Conservation (phyloP, 495 filamentous ascomycete genomes). For the Baudoinia panamericana region DNA sequence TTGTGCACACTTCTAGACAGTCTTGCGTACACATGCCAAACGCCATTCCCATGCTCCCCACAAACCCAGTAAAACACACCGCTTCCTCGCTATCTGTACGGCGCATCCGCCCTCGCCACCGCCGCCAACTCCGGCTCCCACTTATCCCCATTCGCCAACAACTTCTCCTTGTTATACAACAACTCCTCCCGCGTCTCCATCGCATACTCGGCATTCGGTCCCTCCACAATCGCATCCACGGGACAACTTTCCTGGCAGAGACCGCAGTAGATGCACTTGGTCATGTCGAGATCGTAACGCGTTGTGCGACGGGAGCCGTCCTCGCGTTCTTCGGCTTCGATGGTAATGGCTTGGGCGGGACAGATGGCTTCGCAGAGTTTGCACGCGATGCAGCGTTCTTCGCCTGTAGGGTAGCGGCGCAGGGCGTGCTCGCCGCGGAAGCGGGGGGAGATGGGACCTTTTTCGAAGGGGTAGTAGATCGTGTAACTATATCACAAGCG, state of each 20-base stretch:
- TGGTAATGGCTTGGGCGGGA: constrained; percentile 92
- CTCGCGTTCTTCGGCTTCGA: constrained; percentile 94
- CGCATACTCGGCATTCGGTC: constrained; percentile 93
- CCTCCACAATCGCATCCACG: constrained; percentile 92
- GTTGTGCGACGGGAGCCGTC: constrained; percentile 91
- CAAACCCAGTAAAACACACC: too few species aligned
- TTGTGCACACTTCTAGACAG: too few species aligned
- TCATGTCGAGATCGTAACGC: constrained; percentile 99
- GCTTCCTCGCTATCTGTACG: constrained; percentile 31
- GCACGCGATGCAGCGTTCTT: constrained; percentile 98
- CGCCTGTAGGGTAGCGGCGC: constrained; percentile 86
- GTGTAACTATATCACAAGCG: constrained; percentile 59
- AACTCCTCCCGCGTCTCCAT: constrained; percentile 95
- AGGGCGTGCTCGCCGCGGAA: constrained; percentile 97
- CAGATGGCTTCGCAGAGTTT: constrained; percentile 98
- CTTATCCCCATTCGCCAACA: constrained; percentile 82
- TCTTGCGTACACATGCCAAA: too few species aligned
- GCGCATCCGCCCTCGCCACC: constrained; percentile 57
- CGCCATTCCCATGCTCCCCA: too few species aligned
- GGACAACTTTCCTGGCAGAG: constrained; percentile 99
- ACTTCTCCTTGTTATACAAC: constrained; percentile 96
- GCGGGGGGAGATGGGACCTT: constrained; percentile 93
- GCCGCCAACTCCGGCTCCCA: constrained; percentile 98
- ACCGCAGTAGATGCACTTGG: constrained; percentile 99
- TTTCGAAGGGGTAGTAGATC: constrained; percentile 97